phyloP scores from a whole-genome alignment of 2,329 filamentous ascomycete species.

The Calonectria ilicicola region DNA sequence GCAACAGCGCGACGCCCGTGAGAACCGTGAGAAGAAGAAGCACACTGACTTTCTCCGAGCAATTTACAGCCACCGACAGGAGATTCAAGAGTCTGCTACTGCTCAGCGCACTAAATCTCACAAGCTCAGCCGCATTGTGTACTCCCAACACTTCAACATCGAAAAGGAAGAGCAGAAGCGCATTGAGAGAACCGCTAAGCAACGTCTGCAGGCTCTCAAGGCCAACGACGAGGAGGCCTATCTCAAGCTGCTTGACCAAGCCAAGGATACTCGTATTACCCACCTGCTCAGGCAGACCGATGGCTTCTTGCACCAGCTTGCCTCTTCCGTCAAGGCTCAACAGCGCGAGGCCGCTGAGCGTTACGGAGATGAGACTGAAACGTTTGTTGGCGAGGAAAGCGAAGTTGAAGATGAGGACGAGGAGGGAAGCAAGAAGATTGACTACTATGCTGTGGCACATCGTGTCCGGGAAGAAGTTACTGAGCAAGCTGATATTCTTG shows the following conservation, averaged over 20 bases:
- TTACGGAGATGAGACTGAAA: conserved; percentile 74
- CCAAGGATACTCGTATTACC: conserved; percentile 99
- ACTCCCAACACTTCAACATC: conserved; percentile 91
- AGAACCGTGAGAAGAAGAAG: conserved; percentile 98
- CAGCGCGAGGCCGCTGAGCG: conserved; percentile 85
- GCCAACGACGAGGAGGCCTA: conserved; percentile 99
- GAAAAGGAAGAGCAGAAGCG: conserved; percentile 99
- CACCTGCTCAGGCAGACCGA: conserved; percentile 97
- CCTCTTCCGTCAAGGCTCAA: conserved; percentile 92
- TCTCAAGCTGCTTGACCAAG: conserved; percentile 95
- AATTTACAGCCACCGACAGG: conserved; percentile 83
- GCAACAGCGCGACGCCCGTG: conserved; percentile 95
- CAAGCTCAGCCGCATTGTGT: conserved; percentile 92
- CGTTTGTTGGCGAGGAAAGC: conserved; percentile 71
- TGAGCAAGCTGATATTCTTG: conserved; percentile 84
- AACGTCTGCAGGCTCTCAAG: conserved; percentile 98
- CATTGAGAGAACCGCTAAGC: conserved; percentile 96
- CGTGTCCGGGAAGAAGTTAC: conserved; percentile 93
- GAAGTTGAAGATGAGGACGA: conserved; percentile 77
- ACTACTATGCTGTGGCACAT: conserved; percentile 99
- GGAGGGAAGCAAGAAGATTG: conserved; percentile 83
- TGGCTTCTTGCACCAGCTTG: conserved; percentile 95
- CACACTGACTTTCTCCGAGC: conserved; percentile 92
- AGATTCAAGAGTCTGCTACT: conserved; percentile 76
- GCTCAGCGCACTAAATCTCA: conserved; percentile 80